Percentiles rank a stretch among this genome's conserved stretches.
These are phyloP conservation scores for Phlyctochytrium planicorne DNA, from an alignment of 192 early-diverging fungal genomes.

Conservation along the genomic window DNA sequence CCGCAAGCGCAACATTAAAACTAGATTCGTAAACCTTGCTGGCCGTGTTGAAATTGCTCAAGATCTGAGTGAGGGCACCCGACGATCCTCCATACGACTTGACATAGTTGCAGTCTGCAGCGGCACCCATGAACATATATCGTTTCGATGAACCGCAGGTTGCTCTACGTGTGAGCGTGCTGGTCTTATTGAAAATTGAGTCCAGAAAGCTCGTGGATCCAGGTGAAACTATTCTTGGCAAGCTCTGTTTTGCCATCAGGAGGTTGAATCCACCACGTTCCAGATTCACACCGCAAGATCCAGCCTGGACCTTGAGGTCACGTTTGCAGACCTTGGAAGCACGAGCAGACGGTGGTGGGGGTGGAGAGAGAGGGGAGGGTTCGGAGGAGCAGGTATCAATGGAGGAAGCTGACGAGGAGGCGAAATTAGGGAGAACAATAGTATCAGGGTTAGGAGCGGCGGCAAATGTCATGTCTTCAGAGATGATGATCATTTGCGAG, in stretches of 20 bases:
- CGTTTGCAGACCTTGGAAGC: constrained; percentile 12
- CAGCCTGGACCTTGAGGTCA: constrained; percentile 8
- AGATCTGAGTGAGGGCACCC: constrained; percentile 57
- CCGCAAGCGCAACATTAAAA: constrained; percentile 82
- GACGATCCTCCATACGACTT: constrained; percentile 32
- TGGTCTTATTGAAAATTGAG: background rate
- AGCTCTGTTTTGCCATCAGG: constrained; percentile 1
- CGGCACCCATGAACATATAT: constrained; percentile 48
- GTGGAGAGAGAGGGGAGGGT: background rate
- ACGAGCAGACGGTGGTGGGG: background rate
- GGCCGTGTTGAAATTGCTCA: constrained; percentile 81
- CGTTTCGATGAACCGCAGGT: constrained; percentile 29
- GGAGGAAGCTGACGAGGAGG: background rate
- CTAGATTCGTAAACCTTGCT: constrained; percentile 79
- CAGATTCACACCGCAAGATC: background rate
- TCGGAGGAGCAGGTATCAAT: background rate
- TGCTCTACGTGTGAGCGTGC: background rate
- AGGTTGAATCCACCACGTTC: background rate
- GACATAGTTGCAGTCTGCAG: constrained; percentile 53
- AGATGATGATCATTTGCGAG: constrained; percentile 33
- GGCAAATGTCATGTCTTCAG: constrained; percentile 19
- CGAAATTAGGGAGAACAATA: background rate
- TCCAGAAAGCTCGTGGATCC: background rate
- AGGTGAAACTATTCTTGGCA: constrained; percentile 13
- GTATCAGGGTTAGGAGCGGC: constrained; percentile 5